These are phyloP conservation scores for Candida pini DNA, from an alignment of 805 yeast species.

Conservation along the genomic window DNA sequence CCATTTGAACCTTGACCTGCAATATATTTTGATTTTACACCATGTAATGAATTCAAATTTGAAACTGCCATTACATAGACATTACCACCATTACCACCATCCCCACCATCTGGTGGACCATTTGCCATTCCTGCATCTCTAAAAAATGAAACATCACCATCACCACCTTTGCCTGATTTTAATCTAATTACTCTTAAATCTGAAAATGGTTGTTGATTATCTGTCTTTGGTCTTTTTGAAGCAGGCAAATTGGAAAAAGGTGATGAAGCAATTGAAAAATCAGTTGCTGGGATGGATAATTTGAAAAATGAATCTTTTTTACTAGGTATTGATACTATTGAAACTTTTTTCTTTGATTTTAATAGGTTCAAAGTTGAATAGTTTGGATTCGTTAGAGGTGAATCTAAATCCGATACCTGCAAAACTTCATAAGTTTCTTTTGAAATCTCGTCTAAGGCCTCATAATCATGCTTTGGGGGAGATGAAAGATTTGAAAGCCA, in stretches of 20 bases:
- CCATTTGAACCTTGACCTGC: conserved; percentile 76
- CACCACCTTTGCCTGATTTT: conserved; percentile 80
- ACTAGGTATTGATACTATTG: conserved; percentile 12
- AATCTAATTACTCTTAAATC: conserved; percentile 68
- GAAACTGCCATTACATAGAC: conserved; percentile 77
- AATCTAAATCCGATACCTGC: conserved; percentile 16
- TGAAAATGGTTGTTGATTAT: conserved; percentile 37
- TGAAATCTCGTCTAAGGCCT: conserved; percentile 11
- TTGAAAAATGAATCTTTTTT: conserved; percentile 19
- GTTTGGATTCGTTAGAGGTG: conserved; percentile 13
- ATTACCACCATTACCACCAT: conserved; percentile 92
- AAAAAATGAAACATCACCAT: conserved; percentile 79
- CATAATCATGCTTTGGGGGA: neutral
- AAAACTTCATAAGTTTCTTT: conserved; percentile 17
- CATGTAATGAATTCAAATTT: conserved; percentile 66
- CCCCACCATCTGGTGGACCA: conserved; percentile 99
- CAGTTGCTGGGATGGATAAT: conserved; percentile 26
- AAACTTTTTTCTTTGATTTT: conserved; percentile 6
- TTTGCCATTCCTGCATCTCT: conserved; percentile 78
- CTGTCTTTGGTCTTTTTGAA: conserved; percentile 39
- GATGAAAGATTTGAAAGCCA: conserved; percentile 22
- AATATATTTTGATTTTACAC: conserved; percentile 56
- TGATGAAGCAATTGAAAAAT: conserved; percentile 31
- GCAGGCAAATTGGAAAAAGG: conserved; percentile 32
- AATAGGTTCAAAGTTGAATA: conserved; percentile 7